A percentile compares a stretch with the other conserved stretches of the same genome.
Conservation (phyloP, 306 rosid genomes). For the Rosa lucieae region DNA sequence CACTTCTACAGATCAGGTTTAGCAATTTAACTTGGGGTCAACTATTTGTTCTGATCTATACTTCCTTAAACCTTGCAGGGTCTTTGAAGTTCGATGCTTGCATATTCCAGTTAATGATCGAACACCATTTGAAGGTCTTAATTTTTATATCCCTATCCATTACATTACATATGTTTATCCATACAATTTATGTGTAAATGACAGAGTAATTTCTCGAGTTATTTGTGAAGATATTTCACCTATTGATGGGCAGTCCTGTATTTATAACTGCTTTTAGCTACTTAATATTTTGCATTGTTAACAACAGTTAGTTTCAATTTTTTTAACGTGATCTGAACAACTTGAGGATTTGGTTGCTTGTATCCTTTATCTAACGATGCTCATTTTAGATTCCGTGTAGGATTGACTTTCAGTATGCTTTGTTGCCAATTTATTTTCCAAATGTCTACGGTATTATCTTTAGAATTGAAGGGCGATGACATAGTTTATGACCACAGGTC, state of each 20-base stretch:
- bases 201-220: neutral
- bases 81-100: slow-evolving; percentile 88
- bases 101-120: slow-evolving; percentile 81
- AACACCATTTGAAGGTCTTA: slow-evolving; percentile 88
- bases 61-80: slow-evolving; percentile 50
- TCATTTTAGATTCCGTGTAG: no score
- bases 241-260: neutral
- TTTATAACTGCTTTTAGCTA: neutral
- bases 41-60: neutral
- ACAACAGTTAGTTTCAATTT: no score
- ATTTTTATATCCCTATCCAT: slow-evolving; percentile 1
- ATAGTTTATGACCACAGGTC: no score
- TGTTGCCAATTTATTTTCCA: no score
- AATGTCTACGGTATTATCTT: no score
- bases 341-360: no score
- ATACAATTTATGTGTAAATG: neutral
- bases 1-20: neutral
- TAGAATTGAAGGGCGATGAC: no score
- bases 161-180: neutral
- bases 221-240: neutral
- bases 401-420: no score
- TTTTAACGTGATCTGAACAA: no score
- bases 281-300: neutral
- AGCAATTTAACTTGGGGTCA: neutral
- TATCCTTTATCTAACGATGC: no score